Evolutionary conservation across 176 grass and related monocot species (phyloP), one percentile per base, ranked within the genome.

Genomic region (Oryza australiensis): DNA sequence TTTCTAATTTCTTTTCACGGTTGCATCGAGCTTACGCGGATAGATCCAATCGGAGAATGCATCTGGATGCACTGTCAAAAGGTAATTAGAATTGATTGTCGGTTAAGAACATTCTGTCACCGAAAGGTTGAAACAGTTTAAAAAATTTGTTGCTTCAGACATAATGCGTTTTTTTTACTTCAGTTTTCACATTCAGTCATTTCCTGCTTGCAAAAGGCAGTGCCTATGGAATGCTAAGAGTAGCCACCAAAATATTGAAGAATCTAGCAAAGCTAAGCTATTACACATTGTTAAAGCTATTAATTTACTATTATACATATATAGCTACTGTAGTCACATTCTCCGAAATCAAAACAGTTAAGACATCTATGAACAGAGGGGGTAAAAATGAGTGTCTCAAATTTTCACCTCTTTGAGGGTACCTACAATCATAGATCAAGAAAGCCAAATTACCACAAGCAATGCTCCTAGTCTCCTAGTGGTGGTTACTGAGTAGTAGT

Each of bases 61-160:
- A 48, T 26, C 23, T 40, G 5, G 48, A 38, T n/a, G 73, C 74
- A 74, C 62, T 41, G 74, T 86, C 67, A 73, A 90, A 90, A 86
- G 84, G 45, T 83, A 83, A 90, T 73, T 53, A 53, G 63, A 90
- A 86, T 69, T 73, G 64, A 29, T 26, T 64, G 13, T 37, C 62
- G 9, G 84, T 74, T 83, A 83, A 74, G 74, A 90, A 90, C 84
- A 90, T 90, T 90, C 84, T 41, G 72, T 86, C 68, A 74, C 68
- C n/a, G 57, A 82, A 82, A 66, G 78, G 83, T 78, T 48, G 67
- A 86, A 82, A 30, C 27, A 51, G 62, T 68, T 82, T 1, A 82
- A 82, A 78, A 45, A 86, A 29, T 82, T n/a, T n/a, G 73, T 18
- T 68, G 73, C 79, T 37, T 8, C 35, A 66, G 80, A 46, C 74